Evolutionary conservation across 768 basidiomycete species (phyloP).

Genomic region (Lyophyllum atratum): DNA sequence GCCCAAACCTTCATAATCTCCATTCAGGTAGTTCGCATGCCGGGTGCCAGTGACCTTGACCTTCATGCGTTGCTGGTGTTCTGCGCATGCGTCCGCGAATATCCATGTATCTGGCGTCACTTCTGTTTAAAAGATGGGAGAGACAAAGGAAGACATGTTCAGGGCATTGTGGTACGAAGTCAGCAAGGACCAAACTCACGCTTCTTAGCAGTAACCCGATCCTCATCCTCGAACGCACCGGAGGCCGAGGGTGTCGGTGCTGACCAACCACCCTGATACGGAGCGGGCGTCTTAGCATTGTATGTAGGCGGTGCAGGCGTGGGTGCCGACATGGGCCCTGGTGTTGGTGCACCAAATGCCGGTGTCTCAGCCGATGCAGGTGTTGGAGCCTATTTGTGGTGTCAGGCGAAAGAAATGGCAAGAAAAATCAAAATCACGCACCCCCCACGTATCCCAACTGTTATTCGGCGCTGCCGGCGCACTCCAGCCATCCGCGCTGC

Average conservation of each 20-base stretch:
- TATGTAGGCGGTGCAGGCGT: conserved; percentile 12
- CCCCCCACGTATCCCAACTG: conserved; percentile 31
- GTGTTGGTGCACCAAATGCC: conserved; percentile 25
- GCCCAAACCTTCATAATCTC: conserved; percentile 28
- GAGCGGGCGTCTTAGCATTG: conserved; percentile 12
- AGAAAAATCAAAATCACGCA: conserved; percentile 2
- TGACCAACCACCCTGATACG: background rate
- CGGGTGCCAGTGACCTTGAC: conserved; percentile 17
- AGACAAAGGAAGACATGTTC: background rate
- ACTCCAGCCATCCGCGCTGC: conserved; percentile 20
- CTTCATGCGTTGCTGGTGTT: conserved; percentile 15
- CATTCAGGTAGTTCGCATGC: conserved; percentile 24
- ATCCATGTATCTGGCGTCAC: conserved; percentile 20
- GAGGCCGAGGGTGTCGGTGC: conserved; percentile 8
- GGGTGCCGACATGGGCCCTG: conserved; percentile 11
- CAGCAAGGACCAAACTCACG: background rate
- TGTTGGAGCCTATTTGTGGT: conserved; percentile 41
- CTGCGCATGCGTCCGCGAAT: conserved; percentile 20
- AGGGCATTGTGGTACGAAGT: background rate
- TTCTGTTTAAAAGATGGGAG: background rate
- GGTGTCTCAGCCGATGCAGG: conserved; percentile 51
- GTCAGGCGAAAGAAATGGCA: background rate
- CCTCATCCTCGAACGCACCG: background rate
- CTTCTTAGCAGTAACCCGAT: background rate
- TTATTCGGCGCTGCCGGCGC: conserved; percentile 12